Conservation (phyloP, 2,329 filamentous ascomycete genomes). For the Epichloe aotearoae region DNA sequence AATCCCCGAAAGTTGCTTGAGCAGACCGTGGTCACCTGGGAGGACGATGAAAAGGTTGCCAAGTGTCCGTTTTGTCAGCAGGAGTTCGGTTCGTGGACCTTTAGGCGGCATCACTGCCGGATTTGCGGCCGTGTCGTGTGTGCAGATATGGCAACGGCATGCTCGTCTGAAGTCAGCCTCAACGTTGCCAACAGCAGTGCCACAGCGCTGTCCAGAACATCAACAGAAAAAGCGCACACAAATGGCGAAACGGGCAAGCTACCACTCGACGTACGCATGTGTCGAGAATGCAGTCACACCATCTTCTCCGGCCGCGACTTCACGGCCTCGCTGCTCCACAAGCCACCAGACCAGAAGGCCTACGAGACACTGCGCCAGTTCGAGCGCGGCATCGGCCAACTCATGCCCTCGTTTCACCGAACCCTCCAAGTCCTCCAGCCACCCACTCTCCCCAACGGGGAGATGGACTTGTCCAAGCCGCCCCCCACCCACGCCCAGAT, state of each 20-base stretch:
- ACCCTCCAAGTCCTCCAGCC: constrained; percentile 58
- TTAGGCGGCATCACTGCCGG: constrained; percentile 86
- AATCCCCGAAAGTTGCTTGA: constrained; percentile 71
- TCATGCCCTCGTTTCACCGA: constrained; percentile 76
- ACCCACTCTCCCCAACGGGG: constrained; percentile 24
- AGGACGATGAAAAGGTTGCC: constrained; percentile 70
- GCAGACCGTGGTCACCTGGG: constrained; percentile 88
- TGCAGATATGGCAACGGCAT: constrained; percentile 70
- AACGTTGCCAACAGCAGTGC: constrained; percentile 47
- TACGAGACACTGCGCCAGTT: constrained; percentile 81
- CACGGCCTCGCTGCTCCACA: constrained; percentile 50
- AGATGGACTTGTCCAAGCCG: constrained; percentile 25
- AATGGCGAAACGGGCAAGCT: constrained; percentile 33
- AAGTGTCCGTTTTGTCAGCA: constrained; percentile 93
- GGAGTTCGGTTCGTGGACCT: constrained; percentile 86
- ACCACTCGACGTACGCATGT: constrained; percentile 77
- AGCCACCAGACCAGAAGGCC: constrained; percentile 61
- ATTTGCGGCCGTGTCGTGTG: constrained; percentile 91
- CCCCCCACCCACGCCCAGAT: constrained; percentile 54
- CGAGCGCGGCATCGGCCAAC: constrained; percentile 68
- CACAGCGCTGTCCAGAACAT: constrained; percentile 11
- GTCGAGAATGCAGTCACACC: constrained; percentile 64
- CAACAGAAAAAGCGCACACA: constrained; percentile 28
- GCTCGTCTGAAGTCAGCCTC: constrained; percentile 72
- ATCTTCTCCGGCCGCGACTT: constrained; percentile 63